A percentile compares a stretch with the other conserved stretches of the same genome.
phyloP scores from a whole-genome alignment of 2,329 filamentous ascomycete species.

The Aspergillus latus region DNA sequence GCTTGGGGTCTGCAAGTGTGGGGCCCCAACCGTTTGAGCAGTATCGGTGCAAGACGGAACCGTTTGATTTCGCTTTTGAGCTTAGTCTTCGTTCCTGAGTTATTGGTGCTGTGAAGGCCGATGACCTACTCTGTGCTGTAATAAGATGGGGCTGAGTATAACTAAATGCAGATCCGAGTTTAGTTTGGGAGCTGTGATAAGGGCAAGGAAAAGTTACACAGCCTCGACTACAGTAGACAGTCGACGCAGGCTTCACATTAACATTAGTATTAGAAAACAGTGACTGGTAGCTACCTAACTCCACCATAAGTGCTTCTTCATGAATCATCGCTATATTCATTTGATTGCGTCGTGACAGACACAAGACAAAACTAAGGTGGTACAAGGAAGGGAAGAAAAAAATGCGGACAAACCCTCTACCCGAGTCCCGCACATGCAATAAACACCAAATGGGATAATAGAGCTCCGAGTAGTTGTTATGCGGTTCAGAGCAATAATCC shows the following conservation, averaged over 20 bases:
- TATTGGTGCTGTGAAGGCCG: not conserved
- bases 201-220: too few species aligned
- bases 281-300: conserved; percentile 5
- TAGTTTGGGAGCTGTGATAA: too few species aligned
- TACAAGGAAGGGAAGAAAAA: conserved; percentile 3
- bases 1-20: conserved; percentile 28
- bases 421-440: conserved; percentile 6
- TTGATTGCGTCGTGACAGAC: conserved; percentile 1
- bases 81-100: not conserved
- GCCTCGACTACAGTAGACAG: not conserved
- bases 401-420: not conserved
- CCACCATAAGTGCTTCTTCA: conserved; percentile 9
- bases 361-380: conserved; percentile 5
- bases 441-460: conserved; percentile 2
- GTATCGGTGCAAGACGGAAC: conserved; percentile 5
- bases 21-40: conserved; percentile 6
- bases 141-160: not conserved
- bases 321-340: conserved; percentile 17
- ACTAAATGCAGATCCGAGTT: too few species aligned
- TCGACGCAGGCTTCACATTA: conserved; percentile 11
- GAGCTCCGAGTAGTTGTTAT: not conserved
- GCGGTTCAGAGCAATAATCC: too few species aligned
- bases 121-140: not conserved
- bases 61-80: conserved; percentile 8
- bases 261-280: conserved; percentile 15